Evolutionary conservation across 2,329 filamentous ascomycete genomes (phyloP).

Genomic region (Aureobasidium sp.): DNA sequence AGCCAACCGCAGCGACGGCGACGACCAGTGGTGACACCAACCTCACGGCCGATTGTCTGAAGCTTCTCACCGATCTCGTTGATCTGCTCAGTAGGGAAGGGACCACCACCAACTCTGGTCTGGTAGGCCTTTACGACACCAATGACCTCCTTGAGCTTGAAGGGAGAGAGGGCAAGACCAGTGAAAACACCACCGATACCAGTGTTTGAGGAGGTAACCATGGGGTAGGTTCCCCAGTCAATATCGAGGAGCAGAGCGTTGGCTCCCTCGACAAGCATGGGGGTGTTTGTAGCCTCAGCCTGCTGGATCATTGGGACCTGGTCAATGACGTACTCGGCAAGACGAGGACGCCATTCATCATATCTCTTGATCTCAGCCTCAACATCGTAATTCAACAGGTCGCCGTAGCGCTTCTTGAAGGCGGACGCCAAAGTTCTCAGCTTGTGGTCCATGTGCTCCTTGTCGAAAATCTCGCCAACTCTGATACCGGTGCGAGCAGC

Average conservation of each 20-base stretch:
- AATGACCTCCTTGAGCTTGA: slow-evolving; percentile 51
- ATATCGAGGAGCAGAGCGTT: slow-evolving; percentile 62
- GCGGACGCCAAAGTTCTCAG: slow-evolving; percentile 51
- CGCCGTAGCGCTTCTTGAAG: slow-evolving; percentile 62
- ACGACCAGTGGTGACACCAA: slow-evolving; percentile 50
- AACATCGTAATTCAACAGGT: slow-evolving; percentile 56
- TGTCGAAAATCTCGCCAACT: slow-evolving; percentile 59
- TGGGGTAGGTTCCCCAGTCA: slow-evolving; percentile 53
- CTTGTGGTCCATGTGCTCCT: slow-evolving; percentile 56
- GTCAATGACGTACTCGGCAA: slow-evolving; percentile 57
- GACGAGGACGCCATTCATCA: slow-evolving; percentile 47
- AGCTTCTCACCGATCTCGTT: slow-evolving; percentile 49
- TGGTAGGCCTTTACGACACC: slow-evolving; percentile 63
- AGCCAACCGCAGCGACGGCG: slow-evolving; percentile 56
- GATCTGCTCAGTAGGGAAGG: slow-evolving; percentile 60
- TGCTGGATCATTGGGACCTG: slow-evolving; percentile 54
- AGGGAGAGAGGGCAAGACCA: slow-evolving; percentile 53
- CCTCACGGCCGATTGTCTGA: slow-evolving; percentile 47
- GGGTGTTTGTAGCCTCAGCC: slow-evolving; percentile 49
- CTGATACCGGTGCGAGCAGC: slow-evolving; percentile 57
- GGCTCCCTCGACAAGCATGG: slow-evolving; percentile 61
- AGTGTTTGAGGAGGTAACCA: slow-evolving; percentile 52
- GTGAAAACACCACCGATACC: slow-evolving; percentile 54
- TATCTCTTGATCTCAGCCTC: slow-evolving; percentile 60
- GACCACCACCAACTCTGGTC: slow-evolving; percentile 47